These are phyloP conservation scores for Diaporthe helianthi DNA, from an alignment of 2,329 filamentous ascomycete genomes.

Conservation along the genomic window DNA sequence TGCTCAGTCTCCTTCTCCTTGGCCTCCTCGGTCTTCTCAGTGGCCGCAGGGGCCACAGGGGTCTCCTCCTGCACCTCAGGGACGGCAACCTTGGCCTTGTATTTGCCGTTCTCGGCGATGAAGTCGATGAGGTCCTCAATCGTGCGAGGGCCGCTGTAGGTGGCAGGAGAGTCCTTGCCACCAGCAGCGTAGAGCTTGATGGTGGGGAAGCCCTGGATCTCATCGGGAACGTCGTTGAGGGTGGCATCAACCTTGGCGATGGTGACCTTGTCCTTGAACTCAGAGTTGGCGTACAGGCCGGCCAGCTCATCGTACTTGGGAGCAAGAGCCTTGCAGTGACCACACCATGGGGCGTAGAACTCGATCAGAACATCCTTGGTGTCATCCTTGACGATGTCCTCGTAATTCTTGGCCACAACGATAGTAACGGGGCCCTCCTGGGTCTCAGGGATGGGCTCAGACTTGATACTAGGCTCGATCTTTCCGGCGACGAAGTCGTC, in stretches of 20 bases:
- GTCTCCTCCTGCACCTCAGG: conserved; percentile 63
- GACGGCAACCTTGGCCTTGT: conserved; percentile 74
- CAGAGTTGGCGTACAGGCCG: conserved; percentile 75
- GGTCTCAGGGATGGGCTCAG: conserved; percentile 91
- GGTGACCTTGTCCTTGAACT: conserved; percentile 82
- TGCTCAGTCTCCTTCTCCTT: conserved; percentile 62
- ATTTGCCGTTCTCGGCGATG: conserved; percentile 93
- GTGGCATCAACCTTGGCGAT: conserved; percentile 99
- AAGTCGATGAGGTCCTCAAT: conserved; percentile 92
- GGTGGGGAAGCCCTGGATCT: conserved; percentile 97
- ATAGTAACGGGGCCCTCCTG: conserved; percentile 89
- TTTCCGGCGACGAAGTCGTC: conserved; percentile 86
- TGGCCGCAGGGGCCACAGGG: conserved; percentile 57
- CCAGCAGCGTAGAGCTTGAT: conserved; percentile 98
- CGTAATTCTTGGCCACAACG: conserved; percentile 93
- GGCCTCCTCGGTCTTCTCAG: conserved; percentile 55
- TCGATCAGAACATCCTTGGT: conserved; percentile 96
- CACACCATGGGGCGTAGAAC: conserved; percentile 99
- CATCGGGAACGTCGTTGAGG: conserved; percentile 93
- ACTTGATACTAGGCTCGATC: conserved; percentile 96
- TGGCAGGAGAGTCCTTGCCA: conserved; percentile 81
- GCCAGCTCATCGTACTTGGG: conserved; percentile 96
- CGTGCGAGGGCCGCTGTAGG: conserved; percentile 87
- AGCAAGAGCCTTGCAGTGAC: conserved; percentile 98
- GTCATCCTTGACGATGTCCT: conserved; percentile 89